phyloP scores from a whole-genome alignment of 257 asterid genomes.

The Scutellaria galericulata region DNA sequence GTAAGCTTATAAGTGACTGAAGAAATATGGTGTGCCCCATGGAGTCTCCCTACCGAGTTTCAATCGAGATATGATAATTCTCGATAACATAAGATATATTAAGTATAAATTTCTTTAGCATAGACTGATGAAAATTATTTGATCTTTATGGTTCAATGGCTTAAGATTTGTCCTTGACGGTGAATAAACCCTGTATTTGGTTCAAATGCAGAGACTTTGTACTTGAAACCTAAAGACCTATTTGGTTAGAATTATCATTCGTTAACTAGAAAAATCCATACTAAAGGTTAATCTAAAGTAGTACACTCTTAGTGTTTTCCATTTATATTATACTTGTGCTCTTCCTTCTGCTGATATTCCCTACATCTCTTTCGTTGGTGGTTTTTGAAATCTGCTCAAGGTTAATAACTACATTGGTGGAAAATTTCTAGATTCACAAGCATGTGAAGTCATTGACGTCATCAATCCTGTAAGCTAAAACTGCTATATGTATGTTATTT shows the following conservation, averaged over 20 bases:
- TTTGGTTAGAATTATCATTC: neutral
- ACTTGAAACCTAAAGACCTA: neutral
- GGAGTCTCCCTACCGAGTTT: neutral
- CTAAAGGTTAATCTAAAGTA: slow-evolving; percentile 10
- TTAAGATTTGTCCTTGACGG: neutral
- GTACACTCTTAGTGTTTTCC: neutral
- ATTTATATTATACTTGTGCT: neutral
- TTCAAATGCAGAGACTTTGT: neutral
- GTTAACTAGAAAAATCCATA: neutral
- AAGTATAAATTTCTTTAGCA: neutral
- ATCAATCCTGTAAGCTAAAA: slow-evolving; percentile 49
- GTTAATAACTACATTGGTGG: slow-evolving; percentile 51
- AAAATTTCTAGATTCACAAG: slow-evolving; percentile 46
- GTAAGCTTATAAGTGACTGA: slow-evolving; percentile 35
- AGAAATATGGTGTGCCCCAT: neutral
- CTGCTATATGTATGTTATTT: neutral
- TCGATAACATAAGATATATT: neutral
- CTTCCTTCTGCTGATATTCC: slow-evolving; percentile 7
- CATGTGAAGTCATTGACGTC: slow-evolving; percentile 42
- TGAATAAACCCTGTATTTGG: neutral
- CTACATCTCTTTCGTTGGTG: slow-evolving; percentile 15
- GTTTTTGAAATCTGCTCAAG: slow-evolving; percentile 32
- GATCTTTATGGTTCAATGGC: neutral
- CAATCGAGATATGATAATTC: neutral
- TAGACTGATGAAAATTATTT: neutral